A percentile compares a stretch with the other conserved stretches of the same genome.
These are phyloP conservation scores for Vigna radiata DNA, from an alignment of 306 rosid genomes.

Conservation along the genomic window DNA sequence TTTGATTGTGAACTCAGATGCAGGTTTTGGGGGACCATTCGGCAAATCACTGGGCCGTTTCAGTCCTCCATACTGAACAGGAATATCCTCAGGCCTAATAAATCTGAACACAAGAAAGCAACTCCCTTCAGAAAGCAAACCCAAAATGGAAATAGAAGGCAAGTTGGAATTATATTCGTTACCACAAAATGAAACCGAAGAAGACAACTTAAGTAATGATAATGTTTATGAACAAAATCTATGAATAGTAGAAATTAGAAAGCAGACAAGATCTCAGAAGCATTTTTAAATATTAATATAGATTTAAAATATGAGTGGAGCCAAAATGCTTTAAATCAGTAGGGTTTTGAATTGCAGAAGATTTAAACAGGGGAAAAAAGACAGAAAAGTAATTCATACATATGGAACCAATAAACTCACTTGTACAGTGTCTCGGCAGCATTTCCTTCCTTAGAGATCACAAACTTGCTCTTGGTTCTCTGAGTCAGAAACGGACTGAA, in stretches of 20 bases:
- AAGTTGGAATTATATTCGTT: conserved; percentile 34
- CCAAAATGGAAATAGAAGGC: conserved; percentile 30
- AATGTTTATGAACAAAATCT: conserved; percentile 14
- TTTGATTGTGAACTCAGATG: conserved; percentile 95
- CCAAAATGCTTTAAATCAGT: background rate
- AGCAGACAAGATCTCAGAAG: conserved; percentile 1
- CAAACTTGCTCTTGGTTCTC: conserved; percentile 94
- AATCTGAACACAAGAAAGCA: conserved; percentile 59
- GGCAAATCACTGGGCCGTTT: conserved; percentile 73
- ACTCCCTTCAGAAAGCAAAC: conserved; percentile 25
- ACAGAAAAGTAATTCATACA: conserved; percentile 7
- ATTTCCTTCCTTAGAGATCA: conserved; percentile 93
- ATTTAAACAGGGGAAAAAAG: background rate
- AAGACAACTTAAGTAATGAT: background rate
- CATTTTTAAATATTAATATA: conserved; percentile 12
- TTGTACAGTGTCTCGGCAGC: conserved; percentile 92
- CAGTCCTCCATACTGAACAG: conserved; percentile 95
- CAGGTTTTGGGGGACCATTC: conserved; percentile 91
- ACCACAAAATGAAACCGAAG: background rate
- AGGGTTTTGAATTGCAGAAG: background rate
- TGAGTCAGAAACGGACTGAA: conserved; percentile 95
- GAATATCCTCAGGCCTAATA: conserved; percentile 91
- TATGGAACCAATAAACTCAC: conserved; percentile 54
- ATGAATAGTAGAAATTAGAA: conserved; percentile 27
- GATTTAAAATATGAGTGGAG: conserved; percentile 12